Evolutionary conservation across 345 rosid genomes (phyloP), one percentile per base, ranked within the genome.

Genomic region (Lumnitzera littorea): DNA sequence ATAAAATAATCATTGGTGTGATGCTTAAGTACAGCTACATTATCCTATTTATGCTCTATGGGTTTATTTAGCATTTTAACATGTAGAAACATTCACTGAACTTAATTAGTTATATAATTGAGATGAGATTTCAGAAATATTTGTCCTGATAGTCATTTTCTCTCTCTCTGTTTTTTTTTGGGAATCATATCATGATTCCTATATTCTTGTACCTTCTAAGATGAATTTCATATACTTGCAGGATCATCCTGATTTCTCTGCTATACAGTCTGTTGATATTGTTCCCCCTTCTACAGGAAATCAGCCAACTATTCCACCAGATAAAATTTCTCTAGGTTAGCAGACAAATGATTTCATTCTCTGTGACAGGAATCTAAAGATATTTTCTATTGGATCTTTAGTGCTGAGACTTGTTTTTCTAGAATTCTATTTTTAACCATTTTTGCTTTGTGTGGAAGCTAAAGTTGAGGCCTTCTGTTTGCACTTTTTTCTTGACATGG

Each of bases 201-300:
- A 31, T 56, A 17, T 56, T 7, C 25, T 12, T 16, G 13, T 20
- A 31, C n/a, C 25, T 11, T 11, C 49, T 56, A 56, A 56, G 48
- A 56, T 56, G 49, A 3, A 2, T 36, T 36, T 36, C 7, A 36
- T 36, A 6, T 36, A 4, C 7, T 9, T 36, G 41, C 60, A 56
- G 60, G 60, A 56, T 11, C 60, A 23, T 56, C 48, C 60, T 5
- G 60, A 56, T 56, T 41, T 24, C 46, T n/a, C 60, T 41, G 49
- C 60, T 0, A 0, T 3, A 12, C 60, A 36, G 49, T 56, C 46
- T 23, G 60, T 12, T 56, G 3, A 13, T 16, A 47, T 43, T 4
- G 48, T 48, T 56, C 25, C 46, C 46, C 24, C 46, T 56, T 41
- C 24, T 36, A 24, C 49, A 5, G 23, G 24, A 48, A 41, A 48